phyloP scores from a whole-genome alignment of 306 rosid genomes.

The Vigna trinervia region DNA sequence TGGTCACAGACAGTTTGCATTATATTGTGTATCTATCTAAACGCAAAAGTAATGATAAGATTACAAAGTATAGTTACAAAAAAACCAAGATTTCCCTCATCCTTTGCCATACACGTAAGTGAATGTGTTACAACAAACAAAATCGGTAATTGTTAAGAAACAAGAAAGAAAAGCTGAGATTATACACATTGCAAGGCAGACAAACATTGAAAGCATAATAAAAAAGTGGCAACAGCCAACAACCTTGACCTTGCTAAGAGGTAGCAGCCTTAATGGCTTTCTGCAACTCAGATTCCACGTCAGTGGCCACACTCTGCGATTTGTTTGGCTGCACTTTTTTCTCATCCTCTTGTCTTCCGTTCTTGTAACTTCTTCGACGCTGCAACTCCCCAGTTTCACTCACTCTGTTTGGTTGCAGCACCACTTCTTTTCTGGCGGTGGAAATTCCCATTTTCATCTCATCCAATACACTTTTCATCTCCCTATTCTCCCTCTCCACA shows the following conservation, averaged over 20 bases:
- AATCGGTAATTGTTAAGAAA: slow-evolving; percentile 6
- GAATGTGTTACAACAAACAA: neutral
- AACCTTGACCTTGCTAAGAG: slow-evolving; percentile 56
- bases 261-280: slow-evolving; percentile 85
- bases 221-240: slow-evolving; percentile 19
- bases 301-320: slow-evolving; percentile 49
- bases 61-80: neutral
- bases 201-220: slow-evolving; percentile 33
- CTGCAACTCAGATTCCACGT: slow-evolving; percentile 85
- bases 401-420: slow-evolving; percentile 26
- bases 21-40: neutral
- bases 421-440: slow-evolving; percentile 36
- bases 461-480: slow-evolving; percentile 65
- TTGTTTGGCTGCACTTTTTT: slow-evolving; percentile 50
- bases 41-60: neutral
- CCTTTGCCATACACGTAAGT: neutral
- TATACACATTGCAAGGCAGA: slow-evolving; percentile 47
- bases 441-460: slow-evolving; percentile 59
- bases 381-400: slow-evolving; percentile 54
- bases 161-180: slow-evolving; percentile 31
- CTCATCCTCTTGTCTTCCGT: slow-evolving; percentile 57
- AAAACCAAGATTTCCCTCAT: neutral
- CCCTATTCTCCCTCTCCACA: slow-evolving; percentile 74
- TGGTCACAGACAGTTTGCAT: neutral
- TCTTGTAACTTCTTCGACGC: slow-evolving; percentile 62